Evolutionary conservation across 2,329 filamentous ascomycete species (phyloP), one percentile per base, ranked within the genome.

Genomic region (Ceratocystis colombiana): DNA sequence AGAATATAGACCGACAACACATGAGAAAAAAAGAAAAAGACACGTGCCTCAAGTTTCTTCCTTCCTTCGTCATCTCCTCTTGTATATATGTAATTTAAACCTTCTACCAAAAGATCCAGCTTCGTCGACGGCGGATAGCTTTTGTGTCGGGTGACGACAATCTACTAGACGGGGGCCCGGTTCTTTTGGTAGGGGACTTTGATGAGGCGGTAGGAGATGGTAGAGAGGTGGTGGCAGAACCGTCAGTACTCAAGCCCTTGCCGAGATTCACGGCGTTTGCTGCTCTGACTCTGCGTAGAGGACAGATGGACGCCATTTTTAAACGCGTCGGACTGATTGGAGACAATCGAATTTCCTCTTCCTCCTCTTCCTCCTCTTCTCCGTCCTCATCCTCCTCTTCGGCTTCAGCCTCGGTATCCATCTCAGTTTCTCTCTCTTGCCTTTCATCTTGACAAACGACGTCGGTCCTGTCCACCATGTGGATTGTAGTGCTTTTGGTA

Each of bases 261-360:
- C 33, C 28, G 8, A 15, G 8, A 33, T 30, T 28, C n/a, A 28
- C 44, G n/a, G 46, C 30, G 20, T 50, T 62, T 37, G 6, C n/a
- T 45, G 50, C 28, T 30, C 64, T 53, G 45, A 48, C 50, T 61
- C 64, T 44, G 7, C 67, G 61, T 17, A 68, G 28, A 10, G 67
- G 67, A 57, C 67, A 68, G 2, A 68, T 62, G 4, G 67, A 68
- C 20, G 64, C 64, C 37, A 68, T 50, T 55, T 66, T 68, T 61
- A 68, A 22, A 20, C 45, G 64, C 5, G 28, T 61, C 20, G 61
- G 67, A 20, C 67, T 68, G 48, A 68, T 61, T 53, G 67, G 67
- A 15, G 67, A 61, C 10, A 68, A 62, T 33, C 64, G 61, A 4
- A 66, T 44, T 22, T 63, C 48, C 6, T 68, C 41, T n/a, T 33